A percentile compares a stretch with the other conserved stretches of the same genome.
These are phyloP conservation scores for Collybia nuda DNA, from an alignment of 768 basidiomycete species.

Conservation along the genomic window DNA sequence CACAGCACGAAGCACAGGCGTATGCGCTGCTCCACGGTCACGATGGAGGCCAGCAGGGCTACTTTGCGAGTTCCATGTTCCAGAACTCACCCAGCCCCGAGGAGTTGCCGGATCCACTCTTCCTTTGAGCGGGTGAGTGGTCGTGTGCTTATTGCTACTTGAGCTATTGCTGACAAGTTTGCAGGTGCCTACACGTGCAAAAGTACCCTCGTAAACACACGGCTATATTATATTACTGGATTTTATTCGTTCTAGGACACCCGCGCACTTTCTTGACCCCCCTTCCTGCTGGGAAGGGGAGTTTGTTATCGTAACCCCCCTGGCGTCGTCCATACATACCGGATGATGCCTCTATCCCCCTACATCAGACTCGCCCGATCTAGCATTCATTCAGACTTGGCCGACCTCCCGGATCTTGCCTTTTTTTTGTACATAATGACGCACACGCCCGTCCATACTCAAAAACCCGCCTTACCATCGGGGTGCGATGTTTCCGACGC, in stretches of 20 bases:
- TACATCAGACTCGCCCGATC: background rate
- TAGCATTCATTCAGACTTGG: background rate
- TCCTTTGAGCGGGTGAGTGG: conserved; percentile 34
- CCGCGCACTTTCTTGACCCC: conserved; percentile 10
- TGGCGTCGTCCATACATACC: background rate
- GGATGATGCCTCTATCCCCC: background rate
- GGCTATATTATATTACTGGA: conserved; percentile 13
- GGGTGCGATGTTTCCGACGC: background rate
- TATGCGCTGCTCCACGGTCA: conserved; percentile 8
- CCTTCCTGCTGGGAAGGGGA: background rate
- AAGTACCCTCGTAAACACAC: background rate
- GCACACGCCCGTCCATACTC: background rate
- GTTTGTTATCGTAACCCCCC: background rate
- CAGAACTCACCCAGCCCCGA: conserved; percentile 88
- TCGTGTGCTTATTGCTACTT: background rate
- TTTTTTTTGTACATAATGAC: conserved; percentile 2
- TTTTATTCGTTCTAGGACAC: conserved; percentile 16
- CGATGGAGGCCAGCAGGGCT: conserved; percentile 29
- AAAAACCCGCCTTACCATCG: background rate
- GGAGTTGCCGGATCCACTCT: conserved; percentile 70
- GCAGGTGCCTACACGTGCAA: background rate
- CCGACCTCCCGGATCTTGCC: background rate
- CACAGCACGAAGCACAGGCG: conserved; percentile 25
- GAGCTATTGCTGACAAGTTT: background rate
- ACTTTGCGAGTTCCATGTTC: conserved; percentile 80